Evolutionary conservation across 768 basidiomycete genomes (phyloP).

Genomic region (Lactarius psammicola): DNA sequence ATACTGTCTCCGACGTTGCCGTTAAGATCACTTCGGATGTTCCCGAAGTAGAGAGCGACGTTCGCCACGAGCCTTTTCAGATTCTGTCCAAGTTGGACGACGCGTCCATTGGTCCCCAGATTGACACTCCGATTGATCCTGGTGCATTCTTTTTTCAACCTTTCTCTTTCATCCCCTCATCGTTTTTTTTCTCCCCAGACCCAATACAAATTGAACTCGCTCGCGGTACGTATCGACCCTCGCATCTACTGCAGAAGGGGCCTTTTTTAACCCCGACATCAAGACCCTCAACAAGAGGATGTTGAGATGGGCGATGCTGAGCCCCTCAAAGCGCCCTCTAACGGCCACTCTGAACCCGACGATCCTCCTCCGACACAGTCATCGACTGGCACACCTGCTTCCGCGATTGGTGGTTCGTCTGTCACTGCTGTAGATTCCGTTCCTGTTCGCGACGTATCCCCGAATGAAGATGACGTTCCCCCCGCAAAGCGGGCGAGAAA

Average conservation of each 20-base stretch:
- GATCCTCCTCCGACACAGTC: conserved; percentile 31
- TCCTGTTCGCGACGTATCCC: conserved; percentile 30
- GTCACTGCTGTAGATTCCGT: conserved; percentile 36
- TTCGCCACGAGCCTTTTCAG: conserved; percentile 56
- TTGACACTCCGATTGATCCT: conserved; percentile 47
- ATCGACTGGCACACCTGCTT: conserved; percentile 31
- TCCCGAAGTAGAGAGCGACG: conserved; percentile 65
- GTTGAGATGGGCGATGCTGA: conserved; percentile 32
- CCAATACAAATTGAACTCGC: conserved; percentile 46
- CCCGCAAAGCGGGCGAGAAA: conserved; percentile 80
- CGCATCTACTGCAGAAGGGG: conserved; percentile 53
- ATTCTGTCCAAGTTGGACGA: conserved; percentile 44
- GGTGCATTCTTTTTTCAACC: conserved; percentile 40
- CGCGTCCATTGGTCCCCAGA: conserved; percentile 47
- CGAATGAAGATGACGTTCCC: conserved; percentile 56
- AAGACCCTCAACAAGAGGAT: conserved; percentile 20
- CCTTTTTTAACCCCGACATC: conserved; percentile 12
- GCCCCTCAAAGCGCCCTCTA: conserved; percentile 29
- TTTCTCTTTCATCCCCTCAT: conserved; percentile 16
- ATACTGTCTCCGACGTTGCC: conserved; percentile 47
- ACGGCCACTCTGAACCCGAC: conserved; percentile 30
- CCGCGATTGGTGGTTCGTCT: conserved; percentile 35
- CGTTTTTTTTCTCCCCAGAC: conserved; percentile 37
- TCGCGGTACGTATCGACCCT: conserved; percentile 44
- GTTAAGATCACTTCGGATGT: conserved; percentile 64